phyloP scores from a whole-genome alignment of 192 early-diverging fungal species.

The Lunasporangiospora selenospora region DNA sequence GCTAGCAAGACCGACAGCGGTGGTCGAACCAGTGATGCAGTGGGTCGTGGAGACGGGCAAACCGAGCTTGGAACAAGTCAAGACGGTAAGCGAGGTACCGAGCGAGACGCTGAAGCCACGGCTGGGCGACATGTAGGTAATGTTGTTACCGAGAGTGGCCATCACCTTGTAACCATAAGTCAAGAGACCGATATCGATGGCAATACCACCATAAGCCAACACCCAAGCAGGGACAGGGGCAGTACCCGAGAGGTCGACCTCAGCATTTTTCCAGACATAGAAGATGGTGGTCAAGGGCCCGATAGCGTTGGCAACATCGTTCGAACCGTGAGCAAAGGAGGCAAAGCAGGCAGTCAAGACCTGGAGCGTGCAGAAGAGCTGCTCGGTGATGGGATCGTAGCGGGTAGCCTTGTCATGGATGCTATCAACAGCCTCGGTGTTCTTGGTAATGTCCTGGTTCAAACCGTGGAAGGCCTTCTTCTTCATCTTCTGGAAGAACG shows the following conservation, averaged over 20 bases:
- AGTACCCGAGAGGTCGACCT: conserved; percentile 51
- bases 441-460: conserved; percentile 44
- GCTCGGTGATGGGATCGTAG: conserved; percentile 80
- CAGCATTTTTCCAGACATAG: conserved; percentile 62
- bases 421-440: conserved; percentile 42
- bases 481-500: conserved; percentile 10
- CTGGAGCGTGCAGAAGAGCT: conserved; percentile 86
- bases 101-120: conserved; percentile 86
- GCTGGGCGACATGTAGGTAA: conserved; percentile 84
- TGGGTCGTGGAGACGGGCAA: conserved; percentile 89
- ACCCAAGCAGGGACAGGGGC: conserved; percentile 76
- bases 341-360: conserved; percentile 82
- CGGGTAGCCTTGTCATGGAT: conserved; percentile 69
- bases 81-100: conserved; percentile 80
- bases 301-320: conserved; percentile 89
- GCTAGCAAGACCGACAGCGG: conserved; percentile 75
- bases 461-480: conserved; percentile 10
- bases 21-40: conserved; percentile 84
- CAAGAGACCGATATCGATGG: conserved; percentile 80
- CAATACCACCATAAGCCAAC: conserved; percentile 72
- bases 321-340: conserved; percentile 88
- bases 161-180: conserved; percentile 81
- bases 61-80: conserved; percentile 83
- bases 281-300: conserved; percentile 82
- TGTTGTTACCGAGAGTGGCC: conserved; percentile 82